These are phyloP conservation scores for Thalassiosira sp. DNA, from an alignment of 352 stramenopile species.

Conservation along the genomic window DNA sequence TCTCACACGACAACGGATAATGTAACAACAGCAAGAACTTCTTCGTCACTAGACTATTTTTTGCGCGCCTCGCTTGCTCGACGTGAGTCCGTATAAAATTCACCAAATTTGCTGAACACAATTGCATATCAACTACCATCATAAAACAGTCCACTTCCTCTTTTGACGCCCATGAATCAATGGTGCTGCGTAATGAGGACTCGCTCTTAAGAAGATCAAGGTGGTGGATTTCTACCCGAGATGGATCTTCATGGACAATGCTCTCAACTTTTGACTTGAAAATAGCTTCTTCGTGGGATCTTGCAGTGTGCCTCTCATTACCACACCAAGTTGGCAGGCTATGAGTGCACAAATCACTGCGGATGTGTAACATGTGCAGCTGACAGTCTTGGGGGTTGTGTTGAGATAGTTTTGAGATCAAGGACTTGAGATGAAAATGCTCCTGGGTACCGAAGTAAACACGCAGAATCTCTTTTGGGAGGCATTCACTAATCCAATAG, in stretches of 20 bases:
- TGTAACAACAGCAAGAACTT: constrained; percentile 56
- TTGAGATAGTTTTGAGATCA: constrained; percentile 24
- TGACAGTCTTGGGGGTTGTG: constrained; percentile 1
- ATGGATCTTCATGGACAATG: constrained; percentile 38
- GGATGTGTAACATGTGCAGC: constrained; percentile 34
- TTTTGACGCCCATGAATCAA: constrained; percentile 37
- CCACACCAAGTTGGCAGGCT: constrained; percentile 37
- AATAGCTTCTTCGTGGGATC: not conserved
- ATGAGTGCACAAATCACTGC: constrained; percentile 33
- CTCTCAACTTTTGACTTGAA: constrained; percentile 20
- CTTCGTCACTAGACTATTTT: too few species aligned
- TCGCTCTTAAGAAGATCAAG: constrained; percentile 52
- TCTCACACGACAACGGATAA: constrained; percentile 42
- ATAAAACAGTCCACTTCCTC: constrained; percentile 20
- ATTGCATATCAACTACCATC: constrained; percentile 56
- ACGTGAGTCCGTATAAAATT: constrained; percentile 57
- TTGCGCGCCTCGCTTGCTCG: constrained; percentile 32
- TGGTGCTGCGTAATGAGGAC: constrained; percentile 16
- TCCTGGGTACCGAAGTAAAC: constrained; percentile 43
- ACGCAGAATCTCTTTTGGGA: constrained; percentile 30
- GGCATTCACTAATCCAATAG: constrained; percentile 14
- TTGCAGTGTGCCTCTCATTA: not conserved
- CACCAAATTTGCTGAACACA: constrained; percentile 35
- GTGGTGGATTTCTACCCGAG: constrained; percentile 38
- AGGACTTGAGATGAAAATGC: constrained; percentile 45